Evolutionary conservation across 139 green algal species (phyloP).

Genomic region (Chlorella sorokiniana): DNA sequence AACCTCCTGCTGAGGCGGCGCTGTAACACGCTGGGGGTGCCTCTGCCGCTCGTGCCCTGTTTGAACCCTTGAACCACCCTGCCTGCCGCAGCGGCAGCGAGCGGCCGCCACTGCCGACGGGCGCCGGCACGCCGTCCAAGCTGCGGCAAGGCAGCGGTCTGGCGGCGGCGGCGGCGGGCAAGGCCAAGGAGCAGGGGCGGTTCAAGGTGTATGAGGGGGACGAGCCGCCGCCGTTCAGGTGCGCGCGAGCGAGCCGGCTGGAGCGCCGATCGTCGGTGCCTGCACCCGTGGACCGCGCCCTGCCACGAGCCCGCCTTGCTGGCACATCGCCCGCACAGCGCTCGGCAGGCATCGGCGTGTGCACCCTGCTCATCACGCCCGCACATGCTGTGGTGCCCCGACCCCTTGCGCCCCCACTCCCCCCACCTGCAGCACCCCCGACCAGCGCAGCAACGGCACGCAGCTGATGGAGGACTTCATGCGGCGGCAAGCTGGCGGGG

Average conservation of each 20-base stretch:
- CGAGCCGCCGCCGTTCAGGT: slow-evolving; percentile 45
- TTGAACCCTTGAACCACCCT: background rate
- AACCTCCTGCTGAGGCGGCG: background rate
- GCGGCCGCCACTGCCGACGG: background rate
- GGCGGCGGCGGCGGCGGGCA: background rate
- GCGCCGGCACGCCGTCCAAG: slow-evolving; percentile 13
- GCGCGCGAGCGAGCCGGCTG: no score
- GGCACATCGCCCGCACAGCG: no score
- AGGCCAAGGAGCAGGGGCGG: slow-evolving; percentile 49
- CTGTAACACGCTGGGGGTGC: background rate
- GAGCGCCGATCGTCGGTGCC: no score
- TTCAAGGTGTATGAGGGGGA: slow-evolving; percentile 79
- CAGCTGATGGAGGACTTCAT: slow-evolving; percentile 52
- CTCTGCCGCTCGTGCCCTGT: background rate
- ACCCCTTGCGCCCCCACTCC: background rate
- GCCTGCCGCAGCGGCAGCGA: background rate
- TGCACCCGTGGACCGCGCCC: no score
- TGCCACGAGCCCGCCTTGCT: no score
- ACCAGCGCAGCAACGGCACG: slow-evolving; percentile 35
- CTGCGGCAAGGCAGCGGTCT: background rate
- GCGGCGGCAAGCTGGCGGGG: slow-evolving; percentile 14
- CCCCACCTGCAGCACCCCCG: slow-evolving; percentile 17
- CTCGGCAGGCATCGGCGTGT: no score
- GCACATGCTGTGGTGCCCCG: background rate
- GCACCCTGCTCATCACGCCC: no score